These are phyloP conservation scores for Tolypocladium paradoxum DNA, from an alignment of 2,329 filamentous ascomycete genomes.

Conservation along the genomic window DNA sequence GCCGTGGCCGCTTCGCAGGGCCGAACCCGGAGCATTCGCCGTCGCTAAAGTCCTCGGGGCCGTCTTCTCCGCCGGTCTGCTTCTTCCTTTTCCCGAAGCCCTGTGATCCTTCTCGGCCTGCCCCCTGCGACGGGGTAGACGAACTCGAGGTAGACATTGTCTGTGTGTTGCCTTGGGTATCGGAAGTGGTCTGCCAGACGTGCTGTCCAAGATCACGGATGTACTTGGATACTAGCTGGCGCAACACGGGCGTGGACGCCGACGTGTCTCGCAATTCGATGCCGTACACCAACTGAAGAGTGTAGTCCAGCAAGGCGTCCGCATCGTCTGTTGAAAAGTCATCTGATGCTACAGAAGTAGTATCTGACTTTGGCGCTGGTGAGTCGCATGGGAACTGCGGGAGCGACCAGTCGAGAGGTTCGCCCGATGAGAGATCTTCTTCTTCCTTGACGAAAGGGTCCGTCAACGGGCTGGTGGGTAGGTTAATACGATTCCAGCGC, in stretches of 20 bases:
- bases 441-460: constrained; percentile 5
- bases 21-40: constrained; percentile 19
- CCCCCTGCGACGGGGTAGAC: constrained; percentile 18
- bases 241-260: constrained; percentile 16
- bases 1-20: constrained; percentile 18
- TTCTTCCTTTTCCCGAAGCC: constrained; percentile 25
- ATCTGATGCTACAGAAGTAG: constrained; percentile 14
- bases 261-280: constrained; percentile 22
- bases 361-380: constrained; percentile 8
- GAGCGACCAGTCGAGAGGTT: constrained; percentile 6
- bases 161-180: constrained; percentile 16
- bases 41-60: constrained; percentile 23
- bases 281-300: constrained; percentile 26
- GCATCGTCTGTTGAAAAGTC: constrained; percentile 22
- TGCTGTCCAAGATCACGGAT: constrained; percentile 21
- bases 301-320: constrained; percentile 23
- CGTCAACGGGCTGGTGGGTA: constrained; percentile 2
- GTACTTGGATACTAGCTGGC: constrained; percentile 20
- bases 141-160: constrained; percentile 20
- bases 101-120: constrained; percentile 9
- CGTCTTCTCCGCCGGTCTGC: constrained; percentile 16
- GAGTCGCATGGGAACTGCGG: constrained; percentile 1
- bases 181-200: constrained; percentile 19
- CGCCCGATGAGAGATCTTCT: constrained; percentile 4
- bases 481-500: background rate